Base-by-base conservation (phyloP, 805 yeast genomes). In the Yamadazyma akitaensis region DNA sequence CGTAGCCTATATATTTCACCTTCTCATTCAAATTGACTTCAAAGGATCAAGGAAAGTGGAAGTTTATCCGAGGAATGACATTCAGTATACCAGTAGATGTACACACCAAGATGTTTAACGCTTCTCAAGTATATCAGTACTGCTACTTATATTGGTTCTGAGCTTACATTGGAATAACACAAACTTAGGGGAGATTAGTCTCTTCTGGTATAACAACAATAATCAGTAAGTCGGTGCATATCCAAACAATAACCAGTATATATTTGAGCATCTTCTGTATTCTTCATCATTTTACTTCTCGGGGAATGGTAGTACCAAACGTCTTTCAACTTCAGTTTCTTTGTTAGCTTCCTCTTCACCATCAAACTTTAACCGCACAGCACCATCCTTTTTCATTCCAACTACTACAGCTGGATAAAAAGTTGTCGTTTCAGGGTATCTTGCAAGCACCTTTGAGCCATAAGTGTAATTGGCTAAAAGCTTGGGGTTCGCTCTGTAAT, bases 311-410 rank as follows among this genome's bases (percentile, higher is more conserved):
- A 94, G 71, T 3, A 94, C 99, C 46, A 87, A 73, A 45, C 90
- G 70, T 55, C 97, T 75, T 44, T 82, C 88, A 4, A 94, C 97
- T 57, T 90, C 96, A 0, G 97, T 94, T 61, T 92, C 97, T 62
- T 92, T 94, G 39, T 88, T 91, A 0, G 82, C 96, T 58, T 94
- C 99, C 61, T 94, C 99, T 62, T 94, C 99, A 9, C 98, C 99
- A 54, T 92, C 98, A 59, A 94, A 94, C 58, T 81, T 80, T 46
- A 94, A 72, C 53, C 89, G 70, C 52, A 96, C 92, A 11, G 76
- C 78, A 0, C 91, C 90, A 52, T 85, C 91, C 53, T 87, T 74
- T 44, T 80, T 82, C 40, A 79, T 75, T 0, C 95, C 91, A 19
- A 83, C 82, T 2, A 94, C 97, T 42, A 87, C 88, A 0, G 99